phyloP scores from a whole-genome alignment of 1,284 basidiomycete species.

The Sanghuangporus sanghuang region DNA sequence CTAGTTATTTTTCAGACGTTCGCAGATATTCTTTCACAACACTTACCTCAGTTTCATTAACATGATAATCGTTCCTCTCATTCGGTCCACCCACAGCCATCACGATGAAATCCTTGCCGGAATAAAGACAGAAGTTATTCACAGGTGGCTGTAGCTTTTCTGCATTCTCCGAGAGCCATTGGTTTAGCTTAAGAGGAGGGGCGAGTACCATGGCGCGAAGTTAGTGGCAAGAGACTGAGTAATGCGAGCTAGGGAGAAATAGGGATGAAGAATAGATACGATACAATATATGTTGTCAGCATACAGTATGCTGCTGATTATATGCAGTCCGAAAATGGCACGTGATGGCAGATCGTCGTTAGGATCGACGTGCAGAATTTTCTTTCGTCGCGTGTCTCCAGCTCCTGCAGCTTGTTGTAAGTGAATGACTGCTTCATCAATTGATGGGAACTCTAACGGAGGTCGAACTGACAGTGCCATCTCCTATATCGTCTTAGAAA shows the following conservation, averaged over 20 bases:
- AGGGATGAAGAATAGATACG: background rate
- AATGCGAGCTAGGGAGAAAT: background rate
- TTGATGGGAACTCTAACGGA: no score
- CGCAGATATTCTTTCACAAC: conserved; percentile 78
- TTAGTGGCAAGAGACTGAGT: background rate
- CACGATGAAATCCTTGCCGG: conserved; percentile 78
- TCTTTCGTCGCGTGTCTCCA: background rate
- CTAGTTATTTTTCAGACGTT: conserved; percentile 73
- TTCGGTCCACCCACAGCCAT: conserved; percentile 96
- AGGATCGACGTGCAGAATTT: background rate
- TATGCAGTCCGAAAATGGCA: background rate
- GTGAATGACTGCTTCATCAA: no score
- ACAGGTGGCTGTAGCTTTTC: conserved; percentile 84
- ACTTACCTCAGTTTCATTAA: conserved; percentile 84
- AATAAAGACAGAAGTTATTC: conserved; percentile 87
- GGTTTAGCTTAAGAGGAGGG: conserved; percentile 77
- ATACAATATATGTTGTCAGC: background rate
- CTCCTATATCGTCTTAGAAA: no score
- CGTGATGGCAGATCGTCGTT: background rate
- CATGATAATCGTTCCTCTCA: conserved; percentile 86
- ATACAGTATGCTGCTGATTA: background rate
- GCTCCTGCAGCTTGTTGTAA: no score
- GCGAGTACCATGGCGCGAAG: conserved; percentile 29
- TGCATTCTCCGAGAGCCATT: conserved; percentile 79
- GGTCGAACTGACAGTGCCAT: no score